Percentiles rank a stretch among this genome's conserved stretches.
Evolutionary conservation across 1,139 yeast species (phyloP).

Genomic region (Taphrina populina): DNA sequence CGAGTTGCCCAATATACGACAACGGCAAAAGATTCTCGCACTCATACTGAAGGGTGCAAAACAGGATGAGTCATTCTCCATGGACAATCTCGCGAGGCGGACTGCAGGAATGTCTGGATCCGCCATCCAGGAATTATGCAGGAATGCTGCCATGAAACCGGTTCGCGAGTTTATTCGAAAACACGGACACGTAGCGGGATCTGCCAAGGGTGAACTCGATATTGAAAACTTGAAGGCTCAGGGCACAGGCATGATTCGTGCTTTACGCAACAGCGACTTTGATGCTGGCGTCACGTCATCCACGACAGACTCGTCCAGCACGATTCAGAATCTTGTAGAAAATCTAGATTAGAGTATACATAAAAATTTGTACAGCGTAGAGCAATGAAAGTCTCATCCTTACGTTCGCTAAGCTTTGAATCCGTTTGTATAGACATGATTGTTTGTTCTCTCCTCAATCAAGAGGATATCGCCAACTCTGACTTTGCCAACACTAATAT

Average conservation of each 20-base stretch:
- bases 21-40: conserved; percentile 66
- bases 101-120: conserved; percentile 87
- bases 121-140: conserved; percentile 82
- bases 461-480: conserved; percentile 4
- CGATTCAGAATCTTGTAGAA: conserved; percentile 8
- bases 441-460: conserved; percentile 10
- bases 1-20: conserved; percentile 65
- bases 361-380: too few relatives aligned
- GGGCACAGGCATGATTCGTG: conserved; percentile 10
- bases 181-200: conserved; percentile 41
- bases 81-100: conserved; percentile 58
- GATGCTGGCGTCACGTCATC: conserved; percentile 16
- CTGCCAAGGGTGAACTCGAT: conserved; percentile 11
- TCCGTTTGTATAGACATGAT: conserved; percentile 7
- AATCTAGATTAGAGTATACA: conserved; percentile 5
- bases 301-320: conserved; percentile 14
- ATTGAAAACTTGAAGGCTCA: conserved; percentile 17
- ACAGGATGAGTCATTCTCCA: conserved; percentile 61
- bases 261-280: conserved; percentile 18
- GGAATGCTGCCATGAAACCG: conserved; percentile 89
- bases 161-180: conserved; percentile 72
- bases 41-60: conserved; percentile 62
- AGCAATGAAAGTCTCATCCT: too few relatives aligned
- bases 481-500: not conserved
- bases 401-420: too few relatives aligned